Evolutionary conservation across 2,329 filamentous ascomycete species (phyloP), one percentile per base, ranked within the genome.

Genomic region (Trichoderma arundinaceum): DNA sequence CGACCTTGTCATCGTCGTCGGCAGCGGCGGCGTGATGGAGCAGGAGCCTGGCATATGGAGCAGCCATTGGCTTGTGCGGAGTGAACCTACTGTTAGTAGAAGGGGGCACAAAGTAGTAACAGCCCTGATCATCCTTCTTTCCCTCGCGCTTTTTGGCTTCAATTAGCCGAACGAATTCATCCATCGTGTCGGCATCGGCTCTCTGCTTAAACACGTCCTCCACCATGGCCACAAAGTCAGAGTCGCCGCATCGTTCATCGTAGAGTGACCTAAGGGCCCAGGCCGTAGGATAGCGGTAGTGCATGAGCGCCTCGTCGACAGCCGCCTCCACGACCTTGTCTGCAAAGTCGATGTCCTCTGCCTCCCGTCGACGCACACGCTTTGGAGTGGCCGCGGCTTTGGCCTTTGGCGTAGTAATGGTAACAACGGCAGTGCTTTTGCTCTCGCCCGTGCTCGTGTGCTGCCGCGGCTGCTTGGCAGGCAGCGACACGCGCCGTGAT

Each of bases 221-320:
- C 52, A 89, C 77, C 79, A 88, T 83, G 68, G 79, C 76, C 66
- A 88, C 77, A 71, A 88, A 86, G 41, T 77, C 77, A 15, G 80
- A 75, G 69, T 88, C 80, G 44, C 77, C 74, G 51, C 79, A 79
- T 67, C 83, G 81, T 72, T 88, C 85, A 69, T 89, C 85, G 74
- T 87, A 89, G 67, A 88, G 78, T 13, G 81, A 83, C 61, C 86
- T 81, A 66, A 89, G 78, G 48, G 87, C 86, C 78, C 83, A 89
- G 2, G 87, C 87, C 8, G 86, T 89, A 62, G 86, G 84, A 73
- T 86, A 88, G 66, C 85, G 84, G 68, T 80, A 80, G 71, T 84
- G 81, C 66, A 80, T 77, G 56, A 89, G 74, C 5, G 86, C 86
- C 71, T 87, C 81, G 9, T 86, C 82, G 35, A 88, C 84, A n/a